These are phyloP conservation scores for Cryptococcus depauperatus DNA, from an alignment of 1,284 basidiomycete genomes.

Conservation along the genomic window DNA sequence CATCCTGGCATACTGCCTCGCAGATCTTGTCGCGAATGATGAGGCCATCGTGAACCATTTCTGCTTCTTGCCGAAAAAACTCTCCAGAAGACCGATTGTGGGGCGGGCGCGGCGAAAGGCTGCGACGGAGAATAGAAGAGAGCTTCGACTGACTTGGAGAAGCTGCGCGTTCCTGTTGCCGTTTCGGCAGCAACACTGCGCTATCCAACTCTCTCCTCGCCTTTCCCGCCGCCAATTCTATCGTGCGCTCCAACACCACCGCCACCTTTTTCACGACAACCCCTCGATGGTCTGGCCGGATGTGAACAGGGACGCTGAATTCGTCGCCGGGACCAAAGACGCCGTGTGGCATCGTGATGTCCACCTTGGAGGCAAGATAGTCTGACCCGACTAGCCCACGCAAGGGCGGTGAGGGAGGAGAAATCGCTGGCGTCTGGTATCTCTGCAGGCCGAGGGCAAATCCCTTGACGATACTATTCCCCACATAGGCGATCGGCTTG, in stretches of 20 bases:
- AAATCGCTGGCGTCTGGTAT: slow-evolving; percentile 18
- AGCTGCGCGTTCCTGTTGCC: no score
- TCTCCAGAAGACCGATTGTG: slow-evolving; percentile 5
- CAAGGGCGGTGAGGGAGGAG: slow-evolving; percentile 26
- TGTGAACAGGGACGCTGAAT: slow-evolving; percentile 21
- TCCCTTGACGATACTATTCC: slow-evolving; percentile 21
- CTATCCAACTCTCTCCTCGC: background rate
- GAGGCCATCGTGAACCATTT: background rate
- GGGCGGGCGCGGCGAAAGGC: slow-evolving; percentile 14
- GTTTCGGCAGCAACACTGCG: slow-evolving; percentile 1
- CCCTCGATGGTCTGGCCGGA: slow-evolving; percentile 20
- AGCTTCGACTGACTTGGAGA: slow-evolving; percentile 5
- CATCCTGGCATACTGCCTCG: slow-evolving; percentile 14
- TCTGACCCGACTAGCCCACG: slow-evolving; percentile 17
- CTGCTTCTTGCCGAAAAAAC: slow-evolving; percentile 2
- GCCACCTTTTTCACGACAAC: slow-evolving; percentile 21
- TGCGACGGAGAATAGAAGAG: slow-evolving; percentile 17
- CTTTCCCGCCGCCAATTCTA: slow-evolving; percentile 19
- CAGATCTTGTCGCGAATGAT: slow-evolving; percentile 13
- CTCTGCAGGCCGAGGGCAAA: slow-evolving; percentile 27
- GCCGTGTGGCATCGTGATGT: slow-evolving; percentile 22
- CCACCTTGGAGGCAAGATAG: slow-evolving; percentile 16
- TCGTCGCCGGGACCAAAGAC: slow-evolving; percentile 30
- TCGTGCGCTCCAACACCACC: slow-evolving; percentile 25
- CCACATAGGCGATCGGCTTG: slow-evolving; percentile 33